Conservation (phyloP, 352 stramenopile genomes). For the Globisporangium rhizosaccharum region DNA sequence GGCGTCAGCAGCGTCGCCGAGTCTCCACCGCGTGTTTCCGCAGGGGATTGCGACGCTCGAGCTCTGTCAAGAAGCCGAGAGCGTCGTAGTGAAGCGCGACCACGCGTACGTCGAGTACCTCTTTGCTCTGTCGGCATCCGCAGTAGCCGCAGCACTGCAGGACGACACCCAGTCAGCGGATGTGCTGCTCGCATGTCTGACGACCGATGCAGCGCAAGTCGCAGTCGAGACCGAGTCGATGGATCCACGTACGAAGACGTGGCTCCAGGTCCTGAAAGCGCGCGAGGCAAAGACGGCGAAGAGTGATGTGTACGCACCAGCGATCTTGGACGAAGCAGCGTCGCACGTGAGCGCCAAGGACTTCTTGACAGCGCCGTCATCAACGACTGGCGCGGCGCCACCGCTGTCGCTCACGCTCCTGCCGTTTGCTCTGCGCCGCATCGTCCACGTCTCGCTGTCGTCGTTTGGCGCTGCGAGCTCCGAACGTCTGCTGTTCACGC, state of each 20-base stretch:
- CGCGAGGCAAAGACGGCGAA: conserved; percentile 13
- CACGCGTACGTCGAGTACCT: conserved; percentile 61
- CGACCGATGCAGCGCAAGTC: conserved; percentile 11
- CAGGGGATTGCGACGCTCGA: conserved; percentile 36
- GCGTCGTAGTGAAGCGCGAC: conserved; percentile 48
- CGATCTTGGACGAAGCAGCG: conserved; percentile 33
- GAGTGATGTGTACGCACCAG: conserved; percentile 19
- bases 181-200: conserved; percentile 27
- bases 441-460: conserved; percentile 37
- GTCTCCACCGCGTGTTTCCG: conserved; percentile 33
- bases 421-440: conserved; percentile 52
- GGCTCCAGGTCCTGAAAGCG: conserved; percentile 28
- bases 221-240: background rate
- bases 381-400: background rate
- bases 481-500: conserved; percentile 45
- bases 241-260: conserved; percentile 7
- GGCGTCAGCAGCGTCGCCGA: conserved; percentile 12
- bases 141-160: background rate
- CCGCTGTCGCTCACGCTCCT: conserved; percentile 28
- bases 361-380: conserved; percentile 32
- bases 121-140: conserved; percentile 16
- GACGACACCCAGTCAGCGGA: conserved; percentile 8
- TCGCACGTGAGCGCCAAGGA: conserved; percentile 42
- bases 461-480: conserved; percentile 33
- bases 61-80: conserved; percentile 55